Percentiles rank a stretch among this genome's conserved stretches.
These are phyloP conservation scores for Pseudogymnoascus sp. DNA, from an alignment of 2,329 filamentous ascomycete genomes.

Conservation along the genomic window DNA sequence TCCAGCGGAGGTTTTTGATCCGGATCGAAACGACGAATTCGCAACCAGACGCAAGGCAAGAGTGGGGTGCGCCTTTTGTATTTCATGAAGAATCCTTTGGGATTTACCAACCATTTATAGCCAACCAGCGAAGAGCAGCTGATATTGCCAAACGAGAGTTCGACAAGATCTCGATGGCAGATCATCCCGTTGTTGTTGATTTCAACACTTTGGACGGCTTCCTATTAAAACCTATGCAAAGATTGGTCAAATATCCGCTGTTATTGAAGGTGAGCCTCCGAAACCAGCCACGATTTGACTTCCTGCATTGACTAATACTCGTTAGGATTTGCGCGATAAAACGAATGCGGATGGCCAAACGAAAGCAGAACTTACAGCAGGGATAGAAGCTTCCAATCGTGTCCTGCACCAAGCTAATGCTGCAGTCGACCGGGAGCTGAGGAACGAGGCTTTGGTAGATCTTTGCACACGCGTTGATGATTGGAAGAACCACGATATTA, in stretches of 20 bases:
- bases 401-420: slow-evolving; percentile 82
- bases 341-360: slow-evolving; percentile 63
- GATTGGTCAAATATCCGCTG: slow-evolving; percentile 88
- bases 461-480: slow-evolving; percentile 81
- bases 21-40: slow-evolving; percentile 93
- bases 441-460: slow-evolving; percentile 77
- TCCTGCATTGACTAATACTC: slow-evolving; percentile 10
- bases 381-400: slow-evolving; percentile 74
- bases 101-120: slow-evolving; percentile 95
- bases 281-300: neutral
- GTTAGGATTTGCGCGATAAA: slow-evolving; percentile 78
- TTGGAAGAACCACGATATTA: slow-evolving; percentile 89
- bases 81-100: slow-evolving; percentile 80
- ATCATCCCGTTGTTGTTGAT: slow-evolving; percentile 74
- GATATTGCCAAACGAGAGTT: slow-evolving; percentile 78
- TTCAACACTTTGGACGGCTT: slow-evolving; percentile 87
- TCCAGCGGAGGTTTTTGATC: slow-evolving; percentile 90
- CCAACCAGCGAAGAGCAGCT: slow-evolving; percentile 89
- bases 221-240: slow-evolving; percentile 91
- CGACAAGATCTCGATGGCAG: slow-evolving; percentile 73
- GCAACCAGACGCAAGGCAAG: slow-evolving; percentile 65
- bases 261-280: slow-evolving; percentile 63
- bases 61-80: slow-evolving; percentile 91
- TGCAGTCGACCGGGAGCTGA: slow-evolving; percentile 80
- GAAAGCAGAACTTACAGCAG: slow-evolving; percentile 64